A percentile compares a stretch with the other conserved stretches of the same genome.
Evolutionary conservation across 306 rosid genomes (phyloP).

Genomic region (Vigna unguiculata): DNA sequence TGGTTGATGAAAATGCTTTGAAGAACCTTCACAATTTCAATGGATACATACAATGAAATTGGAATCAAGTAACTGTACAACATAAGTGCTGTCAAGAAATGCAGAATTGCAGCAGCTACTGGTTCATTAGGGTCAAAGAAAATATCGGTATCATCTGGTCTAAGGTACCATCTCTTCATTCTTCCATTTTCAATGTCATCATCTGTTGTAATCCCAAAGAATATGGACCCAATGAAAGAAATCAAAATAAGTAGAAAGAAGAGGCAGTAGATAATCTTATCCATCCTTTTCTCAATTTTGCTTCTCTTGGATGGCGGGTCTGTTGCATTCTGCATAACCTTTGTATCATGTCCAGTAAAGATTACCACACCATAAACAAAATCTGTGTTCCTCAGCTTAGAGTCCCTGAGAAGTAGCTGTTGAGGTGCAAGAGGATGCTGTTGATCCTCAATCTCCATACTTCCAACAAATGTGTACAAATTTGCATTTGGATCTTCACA

Average conservation of each 20-base stretch:
- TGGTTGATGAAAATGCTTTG: constrained; percentile 90
- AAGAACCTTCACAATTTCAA: constrained; percentile 96
- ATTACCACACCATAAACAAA: constrained; percentile 91
- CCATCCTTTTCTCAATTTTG: constrained; percentile 91
- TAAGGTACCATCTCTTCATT: constrained; percentile 92
- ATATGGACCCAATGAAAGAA: constrained; percentile 72
- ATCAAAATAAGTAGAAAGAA: constrained; percentile 68
- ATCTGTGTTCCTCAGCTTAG: constrained; percentile 97
- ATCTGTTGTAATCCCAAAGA: constrained; percentile 72
- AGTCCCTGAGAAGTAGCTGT: constrained; percentile 93
- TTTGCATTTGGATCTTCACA: constrained; percentile 99
- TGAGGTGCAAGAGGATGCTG: constrained; percentile 84
- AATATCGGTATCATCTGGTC: constrained; percentile 72
- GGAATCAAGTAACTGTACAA: constrained; percentile 92
- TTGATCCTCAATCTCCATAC: constrained; percentile 69
- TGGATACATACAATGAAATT: constrained; percentile 93
- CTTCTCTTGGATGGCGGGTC: constrained; percentile 97
- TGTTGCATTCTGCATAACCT: constrained; percentile 97
- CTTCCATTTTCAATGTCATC: constrained; percentile 67
- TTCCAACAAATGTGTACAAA: constrained; percentile 86
- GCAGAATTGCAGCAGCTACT: constrained; percentile 74
- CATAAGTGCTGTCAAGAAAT: constrained; percentile 86
- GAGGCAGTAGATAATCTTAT: constrained; percentile 73
- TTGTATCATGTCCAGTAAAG: constrained; percentile 92
- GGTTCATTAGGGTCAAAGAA: constrained; percentile 75